Percentiles rank a stretch among this genome's conserved stretches.
Conservation (phyloP, 495 filamentous ascomycete genomes). For the Talaromyces proteolyticus region DNA sequence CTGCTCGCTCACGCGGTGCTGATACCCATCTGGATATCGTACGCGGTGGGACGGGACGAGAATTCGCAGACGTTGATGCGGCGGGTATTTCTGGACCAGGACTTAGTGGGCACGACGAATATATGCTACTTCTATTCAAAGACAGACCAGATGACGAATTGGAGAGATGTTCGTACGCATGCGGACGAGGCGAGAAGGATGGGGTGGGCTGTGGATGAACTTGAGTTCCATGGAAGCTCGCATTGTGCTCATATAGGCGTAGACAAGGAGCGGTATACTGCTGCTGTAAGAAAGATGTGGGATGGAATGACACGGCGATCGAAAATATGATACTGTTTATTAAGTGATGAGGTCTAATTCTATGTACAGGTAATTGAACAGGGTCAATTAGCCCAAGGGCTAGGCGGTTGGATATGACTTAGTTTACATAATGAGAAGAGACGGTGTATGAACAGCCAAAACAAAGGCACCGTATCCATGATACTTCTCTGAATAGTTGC, state of each 20-base stretch:
- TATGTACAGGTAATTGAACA: no score
- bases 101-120: constrained; percentile 10
- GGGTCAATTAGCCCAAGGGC: no score
- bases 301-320: constrained; percentile 2
- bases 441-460: neutral
- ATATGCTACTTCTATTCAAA: constrained; percentile 28
- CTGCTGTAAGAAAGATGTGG: constrained; percentile 16
- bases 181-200: constrained; percentile 17
- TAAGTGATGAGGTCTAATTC: no score
- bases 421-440: neutral
- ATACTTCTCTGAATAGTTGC: no score
- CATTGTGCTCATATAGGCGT: constrained; percentile 27
- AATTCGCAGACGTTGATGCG: constrained; percentile 18
- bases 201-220: constrained; percentile 21
- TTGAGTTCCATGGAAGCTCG: constrained; percentile 20
- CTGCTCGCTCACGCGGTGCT: constrained; percentile 14
- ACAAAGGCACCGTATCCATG: no score
- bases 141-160: constrained; percentile 26
- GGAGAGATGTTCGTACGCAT: constrained; percentile 27
- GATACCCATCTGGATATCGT: constrained; percentile 16
- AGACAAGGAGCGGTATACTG: constrained; percentile 20
- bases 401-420: no score
- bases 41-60: constrained; percentile 17
- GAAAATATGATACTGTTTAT: neutral
- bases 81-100: constrained; percentile 12